Conservation (phyloP, 1,284 basidiomycete genomes). For the Moniliella sp. region DNA sequence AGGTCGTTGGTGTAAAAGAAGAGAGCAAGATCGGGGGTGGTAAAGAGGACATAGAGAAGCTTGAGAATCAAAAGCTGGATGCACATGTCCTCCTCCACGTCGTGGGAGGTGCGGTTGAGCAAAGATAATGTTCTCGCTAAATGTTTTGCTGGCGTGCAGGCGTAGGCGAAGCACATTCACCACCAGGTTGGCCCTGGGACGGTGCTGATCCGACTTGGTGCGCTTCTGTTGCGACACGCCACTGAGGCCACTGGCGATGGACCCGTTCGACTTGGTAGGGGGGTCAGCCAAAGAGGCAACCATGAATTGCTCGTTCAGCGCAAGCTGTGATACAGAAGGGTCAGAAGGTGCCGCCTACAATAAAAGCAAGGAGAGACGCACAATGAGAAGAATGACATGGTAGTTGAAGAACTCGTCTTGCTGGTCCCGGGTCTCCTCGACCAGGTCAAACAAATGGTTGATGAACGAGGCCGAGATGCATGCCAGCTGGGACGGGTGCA, state of each 20-base stretch:
- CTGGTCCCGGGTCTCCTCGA: conserved; percentile 69
- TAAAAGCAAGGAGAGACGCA: conserved; percentile 23
- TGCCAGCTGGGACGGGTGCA: conserved; percentile 11
- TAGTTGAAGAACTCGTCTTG: conserved; percentile 83
- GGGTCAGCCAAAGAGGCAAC: conserved; percentile 40
- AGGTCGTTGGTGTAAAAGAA: conserved; percentile 98
- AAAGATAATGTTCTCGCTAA: conserved; percentile 97
- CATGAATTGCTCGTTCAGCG: conserved; percentile 97
- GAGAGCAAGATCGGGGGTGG: conserved; percentile 71
- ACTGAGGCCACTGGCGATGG: background rate
- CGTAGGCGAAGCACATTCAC: conserved; percentile 61
- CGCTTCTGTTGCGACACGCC: no score
- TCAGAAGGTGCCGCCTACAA: background rate
- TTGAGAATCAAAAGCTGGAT: conserved; percentile 87
- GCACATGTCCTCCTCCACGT: conserved; percentile 57
- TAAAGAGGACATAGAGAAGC: conserved; percentile 80
- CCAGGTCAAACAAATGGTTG: conserved; percentile 70
- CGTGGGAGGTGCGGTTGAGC: conserved; percentile 56
- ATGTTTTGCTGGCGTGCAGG: conserved; percentile 65
- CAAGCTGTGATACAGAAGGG: conserved; percentile 22
- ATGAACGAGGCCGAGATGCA: conserved; percentile 55
- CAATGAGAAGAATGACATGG: conserved; percentile 72
- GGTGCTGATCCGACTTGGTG: no score
- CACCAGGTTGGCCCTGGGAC: conserved; percentile 46
- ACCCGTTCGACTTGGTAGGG: conserved; percentile 2